phyloP scores from a whole-genome alignment of 169 alveolate genomes.

The Plasmodium yoelii region DNA sequence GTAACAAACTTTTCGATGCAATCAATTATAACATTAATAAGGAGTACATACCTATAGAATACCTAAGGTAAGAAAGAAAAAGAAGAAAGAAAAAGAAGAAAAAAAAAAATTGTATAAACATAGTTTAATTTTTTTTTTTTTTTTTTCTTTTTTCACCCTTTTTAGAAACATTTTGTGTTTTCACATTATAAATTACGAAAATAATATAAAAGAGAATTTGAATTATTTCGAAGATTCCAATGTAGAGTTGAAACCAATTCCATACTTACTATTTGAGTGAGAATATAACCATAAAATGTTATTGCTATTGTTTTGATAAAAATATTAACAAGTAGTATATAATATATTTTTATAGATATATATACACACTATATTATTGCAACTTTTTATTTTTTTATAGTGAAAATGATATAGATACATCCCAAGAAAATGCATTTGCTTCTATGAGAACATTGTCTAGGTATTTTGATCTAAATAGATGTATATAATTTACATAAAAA shows the following conservation, averaged over 20 bases:
- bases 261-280: slow-evolving; percentile 59
- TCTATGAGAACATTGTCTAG: slow-evolving; percentile 72
- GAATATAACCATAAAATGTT: not conserved
- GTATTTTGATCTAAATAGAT: slow-evolving; percentile 27
- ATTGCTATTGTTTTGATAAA: no score
- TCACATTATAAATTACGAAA: slow-evolving; percentile 59
- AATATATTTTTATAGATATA: no score
- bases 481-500: not conserved
- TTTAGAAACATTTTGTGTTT: slow-evolving; percentile 39
- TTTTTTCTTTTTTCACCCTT: no score
- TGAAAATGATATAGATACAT: slow-evolving; percentile 64
- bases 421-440: slow-evolving; percentile 73
- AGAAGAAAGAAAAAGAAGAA: no score
- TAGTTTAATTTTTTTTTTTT: no score
- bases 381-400: slow-evolving; percentile 11
- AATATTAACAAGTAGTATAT: no score
- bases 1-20: slow-evolving; percentile 45
- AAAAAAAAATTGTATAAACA: no score
- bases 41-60: slow-evolving; percentile 71
- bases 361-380: no score
- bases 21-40: slow-evolving; percentile 60
- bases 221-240: slow-evolving; percentile 29
- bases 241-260: slow-evolving; percentile 29
- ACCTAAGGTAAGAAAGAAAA: slow-evolving; percentile 33
- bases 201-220: slow-evolving; percentile 27